phyloP scores from a whole-genome alignment of 345 rosid species.

The Lepidium aucheri region DNA sequence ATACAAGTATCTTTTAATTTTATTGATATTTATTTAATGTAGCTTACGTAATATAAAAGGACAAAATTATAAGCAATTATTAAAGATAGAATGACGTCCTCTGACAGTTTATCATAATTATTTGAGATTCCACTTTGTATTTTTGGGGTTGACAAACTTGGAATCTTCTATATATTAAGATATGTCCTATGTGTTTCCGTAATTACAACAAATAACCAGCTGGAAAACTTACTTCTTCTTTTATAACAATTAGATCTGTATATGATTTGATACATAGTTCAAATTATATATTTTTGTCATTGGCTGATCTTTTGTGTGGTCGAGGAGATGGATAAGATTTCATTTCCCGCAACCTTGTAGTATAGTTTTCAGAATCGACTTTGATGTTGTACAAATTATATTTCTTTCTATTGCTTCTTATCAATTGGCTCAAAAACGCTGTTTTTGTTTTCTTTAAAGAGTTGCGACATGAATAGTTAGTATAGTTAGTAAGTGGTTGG shows the following conservation, averaged over 20 bases:
- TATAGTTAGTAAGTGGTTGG: background rate
- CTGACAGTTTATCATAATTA: background rate
- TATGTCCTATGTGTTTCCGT: background rate
- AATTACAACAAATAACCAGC: background rate
- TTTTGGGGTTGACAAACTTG: conserved; percentile 7
- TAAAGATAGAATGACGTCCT: conserved; percentile 14
- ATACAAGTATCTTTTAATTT: too few species aligned
- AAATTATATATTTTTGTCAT: too few species aligned
- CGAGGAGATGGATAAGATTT: conserved; percentile 1
- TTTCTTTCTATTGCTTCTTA: background rate
- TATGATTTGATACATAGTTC: too few species aligned
- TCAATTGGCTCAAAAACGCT: background rate
- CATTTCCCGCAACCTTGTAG: background rate
- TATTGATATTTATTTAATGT: background rate
- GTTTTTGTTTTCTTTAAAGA: background rate
- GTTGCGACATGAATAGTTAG: background rate
- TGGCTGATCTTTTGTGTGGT: background rate
- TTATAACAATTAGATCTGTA: too few species aligned
- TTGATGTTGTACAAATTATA: background rate
- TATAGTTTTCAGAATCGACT: background rate
- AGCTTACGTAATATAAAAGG: conserved; percentile 6
- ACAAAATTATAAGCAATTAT: background rate
- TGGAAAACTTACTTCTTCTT: background rate
- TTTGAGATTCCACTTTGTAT: conserved; percentile 18
- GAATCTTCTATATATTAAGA: conserved; percentile 20